Evolutionary conservation across 371 early-diverging fungal genomes (phyloP).

Genomic region (Lichtheimia corymbifera): DNA sequence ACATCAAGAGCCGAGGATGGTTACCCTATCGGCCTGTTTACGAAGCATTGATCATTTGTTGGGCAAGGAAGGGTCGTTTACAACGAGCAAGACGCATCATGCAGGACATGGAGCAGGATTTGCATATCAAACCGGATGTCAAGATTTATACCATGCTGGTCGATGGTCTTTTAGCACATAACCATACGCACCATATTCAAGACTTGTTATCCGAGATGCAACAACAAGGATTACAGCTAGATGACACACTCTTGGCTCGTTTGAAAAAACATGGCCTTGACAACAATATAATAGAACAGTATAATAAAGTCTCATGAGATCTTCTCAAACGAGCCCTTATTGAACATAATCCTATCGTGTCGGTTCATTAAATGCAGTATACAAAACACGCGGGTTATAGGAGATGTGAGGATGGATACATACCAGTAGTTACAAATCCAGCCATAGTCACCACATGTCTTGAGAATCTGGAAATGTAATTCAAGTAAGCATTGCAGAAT

Average conservation of each 20-base stretch:
- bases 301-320: no score
- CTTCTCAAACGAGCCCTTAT: no score
- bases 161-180: slow-evolving; percentile 20
- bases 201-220: slow-evolving; percentile 3
- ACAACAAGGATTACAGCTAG: neutral
- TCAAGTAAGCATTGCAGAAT: no score
- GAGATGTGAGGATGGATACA: no score
- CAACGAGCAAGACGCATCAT: slow-evolving; percentile 30
- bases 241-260: slow-evolving; percentile 1
- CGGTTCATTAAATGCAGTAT: no score
- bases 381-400: no score
- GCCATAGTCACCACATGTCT: no score
- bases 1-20: slow-evolving; percentile 32
- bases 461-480: no score
- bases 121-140: slow-evolving; percentile 18
- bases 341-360: no score
- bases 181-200: no score
- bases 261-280: neutral
- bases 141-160: slow-evolving; percentile 31
- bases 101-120: slow-evolving; percentile 25
- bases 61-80: slow-evolving; percentile 29
- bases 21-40: slow-evolving; percentile 21
- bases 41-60: slow-evolving; percentile 23
- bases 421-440: no score
- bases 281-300: no score